Evolutionary conservation across 148 eudicot species (phyloP), one percentile per base, ranked within the genome.

Genomic region (Mesembryanthemum crystallinum): DNA sequence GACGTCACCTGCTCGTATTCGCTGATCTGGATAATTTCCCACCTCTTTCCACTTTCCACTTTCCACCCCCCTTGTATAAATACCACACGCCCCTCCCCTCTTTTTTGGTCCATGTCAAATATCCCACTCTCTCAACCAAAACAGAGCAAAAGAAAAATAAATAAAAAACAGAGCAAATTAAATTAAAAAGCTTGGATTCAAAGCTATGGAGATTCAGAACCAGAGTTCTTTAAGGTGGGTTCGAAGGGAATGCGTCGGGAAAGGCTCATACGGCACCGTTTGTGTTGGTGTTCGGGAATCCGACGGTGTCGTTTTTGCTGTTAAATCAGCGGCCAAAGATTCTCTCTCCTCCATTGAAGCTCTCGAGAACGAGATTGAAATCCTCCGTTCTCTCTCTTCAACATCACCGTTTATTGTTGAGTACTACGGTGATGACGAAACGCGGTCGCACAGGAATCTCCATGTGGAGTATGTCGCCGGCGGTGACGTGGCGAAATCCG

Each of bases 391-490:
- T 1, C 42, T 93, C 0, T 85, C 90, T 2, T 86, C 90, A 7
- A 82, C 92, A 1, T 88, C 91, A 7, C 91, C 92, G 29, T 90
- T 69, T 47, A 82, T 94, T 0, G 89, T 90, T 12, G 71, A 70
- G 8, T 91, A 90, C 51, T 79, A 76, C 74, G 88, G 87, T 20
- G 84, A 88, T 11, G 95, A 89, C 33, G 71, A 63, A 45, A 90
- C 88, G 43, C 8, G 23, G 54, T 15, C 80, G 65, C 77, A 63
- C 32, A 77, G 86, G 73, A 86, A 85, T 32, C 73, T 94, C 0
- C 88, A 85, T 79, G 9, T 94, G 85, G 98, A 94, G 86, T 91
- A 90, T 62, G 17, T 91, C 63, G 82, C 91, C 3, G 86, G 86
- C 49, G 97, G 97, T 20, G 93, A 91, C 63, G 57, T 86, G 81